Evolutionary conservation across 2,329 filamentous ascomycete genomes (phyloP), one percentile per base, ranked within the genome.

Genomic region (Emmonsiellopsis sp.): DNA sequence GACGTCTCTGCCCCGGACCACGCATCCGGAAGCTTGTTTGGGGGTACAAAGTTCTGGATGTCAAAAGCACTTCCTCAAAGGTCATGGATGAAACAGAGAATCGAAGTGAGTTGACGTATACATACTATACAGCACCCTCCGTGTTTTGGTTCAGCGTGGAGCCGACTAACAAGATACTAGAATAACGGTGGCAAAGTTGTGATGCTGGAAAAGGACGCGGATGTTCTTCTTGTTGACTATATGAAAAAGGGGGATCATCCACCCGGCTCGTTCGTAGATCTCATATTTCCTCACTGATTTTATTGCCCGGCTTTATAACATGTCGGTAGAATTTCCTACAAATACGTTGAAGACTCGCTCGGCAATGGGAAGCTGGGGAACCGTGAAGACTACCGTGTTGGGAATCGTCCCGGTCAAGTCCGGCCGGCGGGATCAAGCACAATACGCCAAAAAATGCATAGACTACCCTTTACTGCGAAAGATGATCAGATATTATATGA

Each of bases 221-320:
- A 84, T 59, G 73, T 81, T 58, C 69, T 75, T 51, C 76, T 85
- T 44, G 78, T 80, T 16, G 82, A 85, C 64, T 80, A 84, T 62
- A 59, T 71, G 40, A 76, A 70, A 57, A 74, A 71, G 55, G 73
- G 78, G 56, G 15, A 40, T 26, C 68, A 72, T 32, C 76, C 77
- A 11, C 64, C 73, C 1, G 76, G 77, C 43, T 76, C 76, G 68
- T 76, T 68, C 48, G 71, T 63, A 50, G 38, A 52, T 37, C 47
- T 45, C 38, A 32, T 40, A 16, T 34, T 54, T 45, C n/a, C 20
- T 15, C 46, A 37, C 26, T 44, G 47, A 42, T 11, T 41, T 53
- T 8, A 48, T 31, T 49, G 35, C 31, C 44, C 16, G 50, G 11
- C 46, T 48, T 47, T 34, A 58, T 62, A 37, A 40, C 30, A 46